Conservation (phyloP, 2,329 filamentous ascomycete species). For the Thelonectria blattea region DNA sequence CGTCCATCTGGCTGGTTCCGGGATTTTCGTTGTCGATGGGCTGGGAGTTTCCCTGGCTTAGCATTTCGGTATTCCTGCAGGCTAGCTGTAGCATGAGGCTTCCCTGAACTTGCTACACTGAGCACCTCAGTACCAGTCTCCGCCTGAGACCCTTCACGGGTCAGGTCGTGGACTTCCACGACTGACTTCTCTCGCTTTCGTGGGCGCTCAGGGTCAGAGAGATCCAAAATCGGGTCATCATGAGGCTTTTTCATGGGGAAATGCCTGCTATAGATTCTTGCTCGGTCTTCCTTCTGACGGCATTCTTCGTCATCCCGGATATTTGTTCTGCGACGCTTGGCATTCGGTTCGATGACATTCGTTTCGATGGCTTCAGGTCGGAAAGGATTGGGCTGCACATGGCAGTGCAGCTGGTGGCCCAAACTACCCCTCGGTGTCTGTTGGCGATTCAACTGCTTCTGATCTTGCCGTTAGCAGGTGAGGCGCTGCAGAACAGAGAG, state of each 20-base stretch:
- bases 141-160: conserved; percentile 28
- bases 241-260: neutral
- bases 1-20: neutral
- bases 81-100: conserved; percentile 14
- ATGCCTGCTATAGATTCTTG: neutral
- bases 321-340: conserved; percentile 33
- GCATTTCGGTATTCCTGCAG: conserved; percentile 32
- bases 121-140: conserved; percentile 24
- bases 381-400: neutral
- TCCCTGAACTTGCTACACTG: conserved; percentile 26
- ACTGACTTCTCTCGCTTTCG: neutral
- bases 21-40: conserved; percentile 18
- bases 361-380: neutral
- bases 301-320: conserved; percentile 22
- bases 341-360: too few relatives aligned
- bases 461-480: conserved; percentile 19
- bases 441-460: conserved; percentile 35
- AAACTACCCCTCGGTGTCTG: conserved; percentile 33
- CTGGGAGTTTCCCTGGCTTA: conserved; percentile 9
- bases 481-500: neutral
- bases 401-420: neutral
- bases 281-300: neutral
- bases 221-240: conserved; percentile 24
- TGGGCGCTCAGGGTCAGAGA: neutral
- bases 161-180: conserved; percentile 25